Conservation (phyloP, 805 yeast species). For the Kodamaea fukazawae region DNA sequence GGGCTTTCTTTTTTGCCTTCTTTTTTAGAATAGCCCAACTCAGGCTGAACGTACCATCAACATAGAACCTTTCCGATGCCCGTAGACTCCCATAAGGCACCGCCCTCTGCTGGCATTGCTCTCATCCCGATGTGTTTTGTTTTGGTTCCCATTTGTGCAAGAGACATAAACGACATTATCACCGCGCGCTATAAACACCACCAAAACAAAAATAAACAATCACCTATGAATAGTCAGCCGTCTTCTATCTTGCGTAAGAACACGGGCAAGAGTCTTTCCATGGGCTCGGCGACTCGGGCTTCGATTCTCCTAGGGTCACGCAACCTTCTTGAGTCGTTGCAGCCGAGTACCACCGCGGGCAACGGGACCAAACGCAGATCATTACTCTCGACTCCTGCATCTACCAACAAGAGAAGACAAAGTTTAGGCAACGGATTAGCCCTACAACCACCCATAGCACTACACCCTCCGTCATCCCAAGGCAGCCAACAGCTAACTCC, state of each 20-base stretch:
- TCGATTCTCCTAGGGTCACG: conserved; percentile 19
- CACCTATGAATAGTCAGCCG: conserved; percentile 8
- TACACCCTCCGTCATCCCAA: conserved; percentile 16
- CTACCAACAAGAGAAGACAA: conserved; percentile 25
- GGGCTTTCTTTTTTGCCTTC: conserved; percentile 2
- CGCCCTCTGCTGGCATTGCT: no score
- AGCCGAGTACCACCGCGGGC: neutral
- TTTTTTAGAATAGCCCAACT: conserved; percentile 6
- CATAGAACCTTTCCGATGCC: no score
- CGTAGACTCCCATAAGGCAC: no score
- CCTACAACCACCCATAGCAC: conserved; percentile 11
- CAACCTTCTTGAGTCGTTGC: conserved; percentile 14
- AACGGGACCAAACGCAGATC: conserved; percentile 23
- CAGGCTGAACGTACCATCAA: no score
- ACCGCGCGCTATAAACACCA: conserved; percentile 1
- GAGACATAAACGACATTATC: neutral
- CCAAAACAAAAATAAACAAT: conserved; percentile 7
- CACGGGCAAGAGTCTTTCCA: conserved; percentile 19
- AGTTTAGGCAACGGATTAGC: conserved; percentile 14
- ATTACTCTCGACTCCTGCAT: conserved; percentile 34
- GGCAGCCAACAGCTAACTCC: conserved; percentile 18
- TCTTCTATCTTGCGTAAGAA: conserved; percentile 14
- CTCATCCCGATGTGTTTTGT: no score
- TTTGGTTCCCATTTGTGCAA: neutral
- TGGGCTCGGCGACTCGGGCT: conserved; percentile 22